Evolutionary conservation across 179 eudicot genomes (phyloP), one percentile per base, ranked within the genome.

Genomic region (Carnegiea gigantea): DNA sequence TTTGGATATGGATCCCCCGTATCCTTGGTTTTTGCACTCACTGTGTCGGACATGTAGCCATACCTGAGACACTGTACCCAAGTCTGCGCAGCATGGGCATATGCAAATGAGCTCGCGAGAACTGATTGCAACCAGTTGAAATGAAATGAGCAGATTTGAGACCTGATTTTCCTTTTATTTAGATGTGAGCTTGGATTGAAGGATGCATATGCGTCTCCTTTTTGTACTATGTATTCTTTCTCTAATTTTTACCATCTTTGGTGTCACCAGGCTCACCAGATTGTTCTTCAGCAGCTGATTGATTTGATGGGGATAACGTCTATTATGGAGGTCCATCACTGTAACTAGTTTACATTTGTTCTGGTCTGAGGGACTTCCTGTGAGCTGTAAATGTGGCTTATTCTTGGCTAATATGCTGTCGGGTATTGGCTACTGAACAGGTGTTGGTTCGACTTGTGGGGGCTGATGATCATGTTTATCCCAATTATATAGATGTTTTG

Each of bases 291-390:
- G 70, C 90, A 90, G 81, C 87, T 96, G 85, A 97, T 94, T 82
- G 99, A 96, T 90, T 90, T 96, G 90, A 93, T 96, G 82, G 99
- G 99, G 76, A 88, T 94, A 76, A 96, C 99, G 73, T 96, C 99
- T 71, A 94, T 96, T 64, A 96, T 94, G 98, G 99, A 96, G 98
- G 99, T 96, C 46, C 79, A 85, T 78, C 70, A 21, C 80, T 60
- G 36, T 44, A 78, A 64, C 30, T 54, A 74, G 44, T 68, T 18
- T 14, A 18, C 24, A 17, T 54, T 9, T 53, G 60, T 43, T 24
- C 36, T 28, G 71, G 71, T 40, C 79, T 57, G 7, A 20, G 1
- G 15, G 62, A 18, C 49, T 59, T 17, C 9, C n/a, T 64, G 51
- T 75, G 40, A 23, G 6, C 26, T 70, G 17, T 60, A 46, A 44